Conservation (phyloP, 176 grass and related monocot genomes). For the Miscanthus lutarioriparius region DNA sequence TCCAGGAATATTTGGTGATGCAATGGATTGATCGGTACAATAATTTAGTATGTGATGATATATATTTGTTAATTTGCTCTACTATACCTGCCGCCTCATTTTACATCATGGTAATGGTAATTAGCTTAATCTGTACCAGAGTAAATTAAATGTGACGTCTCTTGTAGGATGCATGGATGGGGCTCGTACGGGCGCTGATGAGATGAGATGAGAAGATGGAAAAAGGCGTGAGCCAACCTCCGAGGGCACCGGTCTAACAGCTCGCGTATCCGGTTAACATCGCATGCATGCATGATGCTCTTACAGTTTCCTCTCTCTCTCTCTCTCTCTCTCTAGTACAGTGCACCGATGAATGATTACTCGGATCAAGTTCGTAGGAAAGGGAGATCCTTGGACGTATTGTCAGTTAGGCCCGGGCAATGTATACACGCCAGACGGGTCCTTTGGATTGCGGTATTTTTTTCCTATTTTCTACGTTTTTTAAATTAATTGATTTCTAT, state of each 20-base stretch:
- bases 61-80: background rate
- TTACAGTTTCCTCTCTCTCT: background rate
- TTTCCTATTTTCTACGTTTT: too few species aligned
- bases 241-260: conserved; percentile 40
- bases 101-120: background rate
- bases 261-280: conserved; percentile 33
- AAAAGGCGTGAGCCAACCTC: conserved; percentile 45
- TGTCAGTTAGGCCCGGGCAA: conserved; percentile 24
- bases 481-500: too few species aligned
- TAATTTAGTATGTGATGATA: too few species aligned
- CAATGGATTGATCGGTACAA: conserved; percentile 7
- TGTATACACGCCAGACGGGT: background rate
- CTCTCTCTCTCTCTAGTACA: background rate
- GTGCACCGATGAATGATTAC: conserved; percentile 16
- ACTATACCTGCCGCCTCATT: background rate
- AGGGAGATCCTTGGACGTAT: conserved; percentile 27
- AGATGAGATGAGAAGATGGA: background rate
- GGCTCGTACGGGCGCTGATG: background rate
- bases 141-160: background rate
- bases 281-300: conserved; percentile 53
- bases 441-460: too few species aligned
- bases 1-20: conserved; percentile 25
- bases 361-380: conserved; percentile 23
- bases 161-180: background rate
- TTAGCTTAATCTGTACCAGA: background rate